Evolutionary conservation across 2,329 filamentous ascomycete genomes (phyloP), one percentile per base, ranked within the genome.

Genomic region (Scytalidium sp.): DNA sequence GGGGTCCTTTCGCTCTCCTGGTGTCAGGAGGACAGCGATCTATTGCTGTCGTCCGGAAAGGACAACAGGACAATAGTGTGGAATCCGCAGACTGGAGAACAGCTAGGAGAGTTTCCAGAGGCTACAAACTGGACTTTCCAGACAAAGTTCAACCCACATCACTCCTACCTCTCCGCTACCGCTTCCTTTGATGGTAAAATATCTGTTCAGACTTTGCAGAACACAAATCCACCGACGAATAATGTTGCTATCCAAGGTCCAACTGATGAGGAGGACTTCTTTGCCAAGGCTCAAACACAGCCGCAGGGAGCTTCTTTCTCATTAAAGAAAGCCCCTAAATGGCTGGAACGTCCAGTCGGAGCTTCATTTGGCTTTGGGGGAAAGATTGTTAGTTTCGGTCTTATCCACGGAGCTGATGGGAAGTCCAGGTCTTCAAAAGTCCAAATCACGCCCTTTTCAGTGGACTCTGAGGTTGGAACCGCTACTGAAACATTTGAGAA

Each of bases 121-220:
- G 92, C 96, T 47, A 97, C 93, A n/a, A 99, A 97, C 70, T 99
- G 94, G 93, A 96, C 92, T 5, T 99, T 99, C 75, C 85, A 93
- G 66, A 96, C 94, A 4, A 83, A 87, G 54, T 97, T 95, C 80
- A 92, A 96, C 67, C 94, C 94, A 23, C 85, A 89, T 59, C 96
- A 99, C 68, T 93, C 94, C 10, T 89, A 85, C 64, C 77, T 99
- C 50, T 90, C 93, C 45, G 95, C 95, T 17, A 97, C 94, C 17
- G 94, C 95, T 9, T 96, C 93, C 2, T 97, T 97, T 59, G 94
- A 99, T 64, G 94, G 95, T 60, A 97, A 95, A 71, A 96, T 99
- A 55, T 86, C 88, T 2, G 76, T 99, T 41, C 93, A 97, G 67
- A 96, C 93, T 1, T 79, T 97, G 39, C 94, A 99, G 65, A 97